Base-by-base conservation (phyloP, 2,329 filamentous ascomycete species). In the Sporothrix globosa region DNA sequence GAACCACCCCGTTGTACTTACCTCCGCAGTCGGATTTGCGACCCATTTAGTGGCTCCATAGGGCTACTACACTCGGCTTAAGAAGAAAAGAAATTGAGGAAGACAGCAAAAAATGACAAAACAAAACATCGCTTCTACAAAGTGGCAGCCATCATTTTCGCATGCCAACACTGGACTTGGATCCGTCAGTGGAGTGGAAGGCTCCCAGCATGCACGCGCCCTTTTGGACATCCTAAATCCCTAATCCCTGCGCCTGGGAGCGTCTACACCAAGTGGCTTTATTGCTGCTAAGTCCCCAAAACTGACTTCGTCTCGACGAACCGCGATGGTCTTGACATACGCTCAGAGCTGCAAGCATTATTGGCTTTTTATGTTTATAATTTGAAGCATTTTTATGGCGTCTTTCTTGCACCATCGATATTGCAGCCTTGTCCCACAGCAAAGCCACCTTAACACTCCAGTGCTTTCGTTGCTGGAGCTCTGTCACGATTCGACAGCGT, bases 21-120 rank as follows among this genome's bases (percentile, higher is more conserved):
- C 61, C 61, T 65, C 61, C 44, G 61, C 21, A 63, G 61, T 65
- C 61, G 61, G 61, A 65, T 65, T 63, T 65, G 61, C 61, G 44
- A 11, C 44, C 60, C 21, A 19, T 50, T 53, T 34, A 17, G 27
- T 27, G 24, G 44, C 44, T 46, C 24, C 61, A n/a, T 48, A 11
- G 60, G 41, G 30, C 34, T 6, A 41, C 46, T 66, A 14, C 39
- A 46, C 61, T 66, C 61, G 61, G 61, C 61, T 9, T 21, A 52
- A 52, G 11, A 27, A 66, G 41, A 21, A 19, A 65, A 6, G 24
- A 50, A 66, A 30, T 19, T 1, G 27, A 30, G 21, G 3, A 52
- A 24, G 10, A 13, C n/a, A 5, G 9, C 30, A 52, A 34, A 13
- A 34, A 50, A n/a, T 17, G 5, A 14, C n/a, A 24, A 48, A 48